Evolutionary conservation across 495 filamentous ascomycete genomes (phyloP), one percentile per base, ranked within the genome.

Genomic region (Xylaria scruposa): DNA sequence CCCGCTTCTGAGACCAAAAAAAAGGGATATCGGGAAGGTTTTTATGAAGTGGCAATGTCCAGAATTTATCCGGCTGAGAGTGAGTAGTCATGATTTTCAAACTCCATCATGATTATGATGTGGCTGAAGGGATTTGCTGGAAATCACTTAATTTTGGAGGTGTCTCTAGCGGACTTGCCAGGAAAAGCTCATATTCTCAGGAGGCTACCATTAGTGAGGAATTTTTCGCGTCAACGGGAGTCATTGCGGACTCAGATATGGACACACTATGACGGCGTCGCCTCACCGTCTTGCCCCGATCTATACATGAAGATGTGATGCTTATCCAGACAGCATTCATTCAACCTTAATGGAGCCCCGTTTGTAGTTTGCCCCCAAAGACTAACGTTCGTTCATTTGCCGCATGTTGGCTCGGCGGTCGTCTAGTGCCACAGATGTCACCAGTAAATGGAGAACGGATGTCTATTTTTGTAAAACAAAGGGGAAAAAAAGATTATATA

Each of bases 11-110:
- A 76, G 76, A 76, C 74, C 9, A 38, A 40, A 40, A 78, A 8
- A 19, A 56, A 42, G 36, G 76, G 76, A 78, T 71, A 76, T 73
- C 70, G 68, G 68, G 70, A 73, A 74, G 70, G 58, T 70, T 65
- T 49, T 65, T 62, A 13, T 33, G n/a, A 29, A 59, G 33, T 38
- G 29, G 26, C 38, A 40, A 60, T 29, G 21, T 17, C 53, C 26
- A 4, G 24, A 3, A 31, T 13, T 31, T 12, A 56, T 58, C 38
- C 3, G 21, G 10, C 54, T 26, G 54, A 70, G 65, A 36, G n/a
- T 15, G 29, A 26, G 38, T 42, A 42, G 10, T 24, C 19, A 13
- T 31, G 7, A 17, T 17, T 58, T 29, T 21, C 10, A 42, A 12
- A 13, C 38, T 42, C 26, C 13, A 29, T 26, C 40, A 2, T 9